A percentile compares a stretch with the other conserved stretches of the same genome.
These are phyloP conservation scores for Lavandula angustifolia DNA, from an alignment of 257 asterid species.

Conservation along the genomic window DNA sequence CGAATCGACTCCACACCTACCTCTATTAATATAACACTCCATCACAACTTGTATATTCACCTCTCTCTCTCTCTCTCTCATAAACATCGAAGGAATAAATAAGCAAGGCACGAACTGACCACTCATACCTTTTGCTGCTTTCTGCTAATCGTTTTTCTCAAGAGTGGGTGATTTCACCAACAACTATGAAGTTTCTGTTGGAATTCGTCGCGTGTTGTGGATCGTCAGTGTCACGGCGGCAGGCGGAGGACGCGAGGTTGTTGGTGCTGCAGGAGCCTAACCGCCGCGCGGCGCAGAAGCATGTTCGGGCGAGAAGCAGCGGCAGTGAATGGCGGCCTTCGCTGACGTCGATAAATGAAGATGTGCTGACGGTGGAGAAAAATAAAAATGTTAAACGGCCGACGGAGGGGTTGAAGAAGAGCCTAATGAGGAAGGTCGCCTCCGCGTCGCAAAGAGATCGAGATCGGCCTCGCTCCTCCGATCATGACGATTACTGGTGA, in stretches of 20 bases:
- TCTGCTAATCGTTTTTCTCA: not conserved
- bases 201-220: slow-evolving; percentile 55
- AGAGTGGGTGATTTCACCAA: not conserved
- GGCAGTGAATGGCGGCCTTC: slow-evolving; percentile 46
- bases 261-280: slow-evolving; percentile 37
- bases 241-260: slow-evolving; percentile 43
- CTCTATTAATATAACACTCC: slow-evolving; percentile 20
- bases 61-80: slow-evolving; percentile 1
- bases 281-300: slow-evolving; percentile 39
- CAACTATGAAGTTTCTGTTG: slow-evolving; percentile 51
- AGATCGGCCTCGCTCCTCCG: slow-evolving; percentile 29
- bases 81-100: not conserved
- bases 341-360: slow-evolving; percentile 51
- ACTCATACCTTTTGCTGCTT: not conserved
- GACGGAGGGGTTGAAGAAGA: slow-evolving; percentile 34
- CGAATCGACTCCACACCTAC: slow-evolving; percentile 21
- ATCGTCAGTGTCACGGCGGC: slow-evolving; percentile 29
- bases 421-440: slow-evolving; percentile 39
- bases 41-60: slow-evolving; percentile 3
- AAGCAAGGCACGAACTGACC: not conserved
- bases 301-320: slow-evolving; percentile 33
- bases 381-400: slow-evolving; percentile 13
- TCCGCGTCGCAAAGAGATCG: slow-evolving; percentile 35
- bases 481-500: slow-evolving; percentile 39
- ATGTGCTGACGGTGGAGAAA: slow-evolving; percentile 31